Conservation (phyloP, 2,329 filamentous ascomycete genomes). For the Colletotrichum tropicicola region DNA sequence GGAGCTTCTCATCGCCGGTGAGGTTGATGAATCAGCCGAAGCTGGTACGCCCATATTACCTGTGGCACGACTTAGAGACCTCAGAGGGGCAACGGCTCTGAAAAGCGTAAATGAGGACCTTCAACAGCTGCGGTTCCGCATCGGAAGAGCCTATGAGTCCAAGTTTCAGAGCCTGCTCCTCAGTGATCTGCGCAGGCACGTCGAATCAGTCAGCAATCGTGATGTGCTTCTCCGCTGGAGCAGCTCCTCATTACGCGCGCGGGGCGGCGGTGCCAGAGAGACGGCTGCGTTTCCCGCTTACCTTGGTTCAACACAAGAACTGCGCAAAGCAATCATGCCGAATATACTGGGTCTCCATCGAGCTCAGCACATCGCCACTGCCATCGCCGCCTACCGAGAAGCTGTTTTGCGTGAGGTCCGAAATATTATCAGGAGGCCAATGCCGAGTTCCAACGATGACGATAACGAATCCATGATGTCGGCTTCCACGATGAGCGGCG, state of each 20-base stretch:
- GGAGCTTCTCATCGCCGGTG: conserved; percentile 83
- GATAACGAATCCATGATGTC: conserved; percentile 92
- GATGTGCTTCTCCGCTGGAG: conserved; percentile 89
- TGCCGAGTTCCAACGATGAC: conserved; percentile 94
- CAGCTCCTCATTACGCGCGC: conserved; percentile 75
- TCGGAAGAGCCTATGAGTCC: conserved; percentile 87
- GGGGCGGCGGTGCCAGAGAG: conserved; percentile 72
- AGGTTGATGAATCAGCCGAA: conserved; percentile 53
- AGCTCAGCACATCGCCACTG: conserved; percentile 80
- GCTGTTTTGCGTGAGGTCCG: conserved; percentile 87
- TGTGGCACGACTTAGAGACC: conserved; percentile 65
- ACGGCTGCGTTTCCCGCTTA: conserved; percentile 81
- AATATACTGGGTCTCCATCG: conserved; percentile 83
- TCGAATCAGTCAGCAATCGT: conserved; percentile 73
- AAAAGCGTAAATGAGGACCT: conserved; percentile 84
- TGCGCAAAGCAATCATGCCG: conserved; percentile 75
- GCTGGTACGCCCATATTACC: conserved; percentile 40
- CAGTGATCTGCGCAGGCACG: conserved; percentile 81
- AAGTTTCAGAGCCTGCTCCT: conserved; percentile 83
- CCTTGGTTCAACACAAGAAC: conserved; percentile 73
- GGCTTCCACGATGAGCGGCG: conserved; percentile 77
- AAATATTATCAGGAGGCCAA: conserved; percentile 80
- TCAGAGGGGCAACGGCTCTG: conserved; percentile 80
- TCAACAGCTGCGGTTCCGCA: conserved; percentile 76
- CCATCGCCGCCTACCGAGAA: conserved; percentile 86